Base-by-base conservation (phyloP, 2,329 filamentous ascomycete species). In the Penicillium sp. region DNA sequence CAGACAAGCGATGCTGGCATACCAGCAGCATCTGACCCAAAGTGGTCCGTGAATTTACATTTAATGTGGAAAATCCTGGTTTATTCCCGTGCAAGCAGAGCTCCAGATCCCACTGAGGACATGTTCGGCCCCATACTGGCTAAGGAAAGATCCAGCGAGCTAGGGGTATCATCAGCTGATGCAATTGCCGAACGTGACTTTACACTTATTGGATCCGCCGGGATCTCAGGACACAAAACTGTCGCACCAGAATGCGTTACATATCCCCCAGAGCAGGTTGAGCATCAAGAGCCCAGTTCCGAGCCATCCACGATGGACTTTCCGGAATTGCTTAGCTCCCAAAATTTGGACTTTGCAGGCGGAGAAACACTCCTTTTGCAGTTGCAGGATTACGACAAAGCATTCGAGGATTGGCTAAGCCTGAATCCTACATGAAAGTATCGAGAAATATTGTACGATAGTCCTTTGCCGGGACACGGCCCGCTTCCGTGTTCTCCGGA, bases 151-250 rank as follows among this genome's bases (percentile, higher is more conserved):
- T 16, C 55, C 11, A 55, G 54, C n/a, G 52, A 46, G 24, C 50
- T 50, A 14, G 33, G 52, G 11, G 39, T 57, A n/a, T 50, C 43
- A 22, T 49, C 57, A 10, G 45, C 45, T 5, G 44, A 39, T 19
- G 31, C 37, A 13, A 66, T 66, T 24, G 63, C 61, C 0, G 69
- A 68, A 6, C 69, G 66, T 1, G 74, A 74, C 31, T 75, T 74
- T 27, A 64, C 71, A 21, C 65, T 77, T 3, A 70, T 77, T 29
- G 75, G 75, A 8, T 76, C 74, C 0, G 71, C 71, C 10, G 74
- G 74, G 2, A 74, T 77, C 6, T 73, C 71, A 3, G 73, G 71
- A 0, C 75, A 77, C 61, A 74, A 72, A 47, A 66, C 73, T 1
- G 74, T 75, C n/a, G 68, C 70, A 0, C 63, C 68, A 22, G 68